Conservation (phyloP, 257 asterid species). For the Capsicum chinense region DNA sequence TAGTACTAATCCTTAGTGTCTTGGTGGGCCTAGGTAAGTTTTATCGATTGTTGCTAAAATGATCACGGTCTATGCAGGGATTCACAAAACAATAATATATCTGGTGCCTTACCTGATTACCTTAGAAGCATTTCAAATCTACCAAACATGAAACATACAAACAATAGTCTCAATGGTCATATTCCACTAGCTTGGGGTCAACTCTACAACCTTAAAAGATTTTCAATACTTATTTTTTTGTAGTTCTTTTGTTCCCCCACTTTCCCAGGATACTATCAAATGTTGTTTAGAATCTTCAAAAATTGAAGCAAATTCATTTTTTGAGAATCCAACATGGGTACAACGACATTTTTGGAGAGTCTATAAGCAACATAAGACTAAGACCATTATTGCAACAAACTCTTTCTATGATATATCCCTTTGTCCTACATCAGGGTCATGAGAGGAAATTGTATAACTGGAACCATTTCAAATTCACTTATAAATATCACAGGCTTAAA, state of each 20-base stretch:
- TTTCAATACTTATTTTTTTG: constrained; percentile 49
- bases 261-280: not conserved
- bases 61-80: constrained; percentile 57
- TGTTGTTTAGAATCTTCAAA: not conserved
- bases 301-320: not conserved
- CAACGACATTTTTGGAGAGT: not conserved
- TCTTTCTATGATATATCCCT: too few relatives aligned
- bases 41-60: not conserved
- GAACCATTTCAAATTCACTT: too few relatives aligned
- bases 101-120: constrained; percentile 72
- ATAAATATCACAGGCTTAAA: too few relatives aligned
- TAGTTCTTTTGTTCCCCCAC: not conserved
- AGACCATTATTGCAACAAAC: not conserved
- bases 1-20: too few relatives aligned
- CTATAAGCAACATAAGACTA: not conserved
- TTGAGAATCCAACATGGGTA: not conserved
- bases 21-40: not conserved
- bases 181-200: constrained; percentile 81
- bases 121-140: constrained; percentile 59
- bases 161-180: constrained; percentile 69
- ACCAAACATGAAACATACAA: constrained; percentile 67
- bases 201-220: constrained; percentile 62
- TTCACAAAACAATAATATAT: constrained; percentile 63
- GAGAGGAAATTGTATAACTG: too few relatives aligned
- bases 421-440: too few relatives aligned